A percentile compares a stretch with the other conserved stretches of the same genome.
Evolutionary conservation across 768 basidiomycete genomes (phyloP).

Genomic region (Tricholoma terreum): DNA sequence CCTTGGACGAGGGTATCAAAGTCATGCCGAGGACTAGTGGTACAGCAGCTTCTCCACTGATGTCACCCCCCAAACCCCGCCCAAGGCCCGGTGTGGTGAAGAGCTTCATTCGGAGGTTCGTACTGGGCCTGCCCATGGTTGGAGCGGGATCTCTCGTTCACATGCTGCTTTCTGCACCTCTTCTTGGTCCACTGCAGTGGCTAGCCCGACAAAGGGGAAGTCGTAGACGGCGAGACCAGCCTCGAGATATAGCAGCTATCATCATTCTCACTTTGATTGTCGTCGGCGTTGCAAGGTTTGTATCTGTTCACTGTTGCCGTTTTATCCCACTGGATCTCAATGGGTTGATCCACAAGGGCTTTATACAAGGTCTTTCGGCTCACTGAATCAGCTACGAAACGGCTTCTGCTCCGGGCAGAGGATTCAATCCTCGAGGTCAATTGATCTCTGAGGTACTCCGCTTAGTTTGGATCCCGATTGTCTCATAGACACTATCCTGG

Average conservation of each 20-base stretch:
- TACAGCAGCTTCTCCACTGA: slow-evolving; percentile 9
- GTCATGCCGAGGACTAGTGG: slow-evolving; percentile 11
- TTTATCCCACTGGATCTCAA: slow-evolving; percentile 6
- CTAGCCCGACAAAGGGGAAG: slow-evolving; percentile 60
- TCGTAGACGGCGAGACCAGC: slow-evolving; percentile 51
- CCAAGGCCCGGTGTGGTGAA: slow-evolving; percentile 45
- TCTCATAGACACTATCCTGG: too few species aligned
- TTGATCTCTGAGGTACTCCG: slow-evolving; percentile 20
- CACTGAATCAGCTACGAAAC: slow-evolving; percentile 57
- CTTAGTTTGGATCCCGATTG: too few species aligned
- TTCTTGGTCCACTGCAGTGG: slow-evolving; percentile 68
- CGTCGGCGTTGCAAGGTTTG: slow-evolving; percentile 62
- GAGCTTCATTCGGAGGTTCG: slow-evolving; percentile 63
- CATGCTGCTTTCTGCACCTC: slow-evolving; percentile 60
- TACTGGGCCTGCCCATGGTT: slow-evolving; percentile 74
- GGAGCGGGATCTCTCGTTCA: slow-evolving; percentile 76
- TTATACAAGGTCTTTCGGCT: slow-evolving; percentile 66
- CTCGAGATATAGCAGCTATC: slow-evolving; percentile 63
- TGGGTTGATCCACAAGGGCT: slow-evolving; percentile 44
- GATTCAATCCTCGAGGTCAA: slow-evolving; percentile 79
- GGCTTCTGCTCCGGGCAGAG: slow-evolving; percentile 66
- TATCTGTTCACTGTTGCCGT: background rate
- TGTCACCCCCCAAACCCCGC: slow-evolving; percentile 17
- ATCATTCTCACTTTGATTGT: slow-evolving; percentile 60
- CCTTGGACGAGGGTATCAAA: slow-evolving; percentile 33